Conservation (phyloP, 2,329 filamentous ascomycete genomes). For the Colletotrichum sp. region DNA sequence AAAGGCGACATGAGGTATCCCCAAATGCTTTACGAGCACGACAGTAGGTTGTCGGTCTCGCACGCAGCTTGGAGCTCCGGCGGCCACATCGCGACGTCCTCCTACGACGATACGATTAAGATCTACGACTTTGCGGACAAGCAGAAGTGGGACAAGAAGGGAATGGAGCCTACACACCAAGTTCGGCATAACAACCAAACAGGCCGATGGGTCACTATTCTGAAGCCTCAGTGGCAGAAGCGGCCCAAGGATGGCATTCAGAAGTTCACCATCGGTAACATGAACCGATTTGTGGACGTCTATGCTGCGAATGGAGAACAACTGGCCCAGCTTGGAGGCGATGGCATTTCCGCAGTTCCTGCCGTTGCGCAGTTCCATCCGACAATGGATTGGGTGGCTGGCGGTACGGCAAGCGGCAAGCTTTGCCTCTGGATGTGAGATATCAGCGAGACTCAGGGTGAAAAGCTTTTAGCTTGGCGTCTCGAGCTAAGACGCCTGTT, state of each 20-base stretch:
- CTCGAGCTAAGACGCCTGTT: neutral
- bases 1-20: slow-evolving; percentile 67
- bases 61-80: slow-evolving; percentile 89
- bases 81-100: slow-evolving; percentile 88
- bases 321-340: slow-evolving; percentile 84
- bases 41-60: slow-evolving; percentile 83
- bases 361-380: slow-evolving; percentile 92
- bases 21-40: slow-evolving; percentile 78
- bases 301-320: slow-evolving; percentile 85
- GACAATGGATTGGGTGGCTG: slow-evolving; percentile 87
- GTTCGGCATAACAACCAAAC: slow-evolving; percentile 88
- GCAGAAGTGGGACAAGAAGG: slow-evolving; percentile 59
- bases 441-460: neutral
- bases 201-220: slow-evolving; percentile 87
- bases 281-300: slow-evolving; percentile 96
- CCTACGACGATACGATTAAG: slow-evolving; percentile 95
- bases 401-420: slow-evolving; percentile 90
- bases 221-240: slow-evolving; percentile 87
- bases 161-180: slow-evolving; percentile 71
- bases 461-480: neutral
- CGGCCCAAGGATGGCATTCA: slow-evolving; percentile 79
- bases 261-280: slow-evolving; percentile 92
- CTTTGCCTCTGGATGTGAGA: slow-evolving; percentile 84
- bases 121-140: slow-evolving; percentile 80
- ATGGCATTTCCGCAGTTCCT: slow-evolving; percentile 92